A percentile compares a stretch with the other conserved stretches of the same genome.
phyloP scores from a whole-genome alignment of 148 eudicot species.

The Linanthus parryae region DNA sequence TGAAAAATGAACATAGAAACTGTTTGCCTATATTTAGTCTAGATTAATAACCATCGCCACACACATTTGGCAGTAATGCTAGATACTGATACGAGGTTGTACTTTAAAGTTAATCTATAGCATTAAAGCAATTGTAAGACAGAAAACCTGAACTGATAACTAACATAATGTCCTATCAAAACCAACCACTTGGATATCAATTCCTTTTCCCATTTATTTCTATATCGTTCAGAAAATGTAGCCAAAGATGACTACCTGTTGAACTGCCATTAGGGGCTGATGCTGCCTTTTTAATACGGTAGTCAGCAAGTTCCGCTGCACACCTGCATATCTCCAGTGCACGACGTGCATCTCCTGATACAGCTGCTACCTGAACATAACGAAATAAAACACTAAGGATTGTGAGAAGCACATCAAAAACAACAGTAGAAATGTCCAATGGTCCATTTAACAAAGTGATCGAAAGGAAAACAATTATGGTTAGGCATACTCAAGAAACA shows the following conservation, averaged over 20 bases:
- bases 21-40: no score
- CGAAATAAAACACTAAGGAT: neutral
- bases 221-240: neutral
- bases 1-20: no score
- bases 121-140: no score
- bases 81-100: no score
- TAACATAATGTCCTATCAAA: no score
- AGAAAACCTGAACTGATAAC: no score
- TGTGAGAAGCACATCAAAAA: slow-evolving; percentile 2
- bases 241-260: slow-evolving; percentile 30
- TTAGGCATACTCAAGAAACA: neutral
- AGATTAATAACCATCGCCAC: no score
- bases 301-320: slow-evolving; percentile 92
- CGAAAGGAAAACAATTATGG: slow-evolving; percentile 1
- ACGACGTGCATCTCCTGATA: slow-evolving; percentile 97
- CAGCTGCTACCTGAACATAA: slow-evolving; percentile 80
- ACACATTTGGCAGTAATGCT: no score
- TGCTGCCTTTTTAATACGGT: slow-evolving; percentile 46
- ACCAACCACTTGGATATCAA: no score
- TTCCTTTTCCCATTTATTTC: neutral
- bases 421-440: slow-evolving; percentile 4
- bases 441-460: neutral
- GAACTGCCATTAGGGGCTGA: slow-evolving; percentile 28
- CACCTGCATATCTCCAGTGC: slow-evolving; percentile 97
- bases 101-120: no score